Base-by-base conservation (phyloP, 805 yeast genomes). In the Metschnikowia lunata region DNA sequence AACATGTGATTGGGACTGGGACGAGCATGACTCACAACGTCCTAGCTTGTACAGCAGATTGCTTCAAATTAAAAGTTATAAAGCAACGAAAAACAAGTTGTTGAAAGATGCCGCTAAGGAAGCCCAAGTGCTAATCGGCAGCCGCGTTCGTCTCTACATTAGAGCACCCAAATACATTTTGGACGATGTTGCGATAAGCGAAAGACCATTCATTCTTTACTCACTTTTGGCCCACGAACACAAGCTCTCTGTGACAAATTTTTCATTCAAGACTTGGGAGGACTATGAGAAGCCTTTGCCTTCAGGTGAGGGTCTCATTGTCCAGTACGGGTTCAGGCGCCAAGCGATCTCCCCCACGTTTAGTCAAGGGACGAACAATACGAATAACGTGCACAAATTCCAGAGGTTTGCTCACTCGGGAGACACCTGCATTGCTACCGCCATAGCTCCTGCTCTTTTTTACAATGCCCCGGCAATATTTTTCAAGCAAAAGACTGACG, bases 291-390 rank as follows among this genome's bases (percentile, higher is more conserved):
- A 79, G 42, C 95, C 98, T 29, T 76, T 93, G 45, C 85, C 89
- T 38, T 79, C 95, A n/a, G 83, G 84, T 55, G 95, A 87, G 37
- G 66, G 81, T 28, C 70, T 93, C 52, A 71, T 90, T 42, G 91
- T 87, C 12, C 98, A 93, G 67, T 90, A 89, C 60, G 99, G 99
- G 26, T 87, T 91, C 42, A 82, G 98, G 64, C 79, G 99, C 57
- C 82, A 87, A 61, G 74, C 79, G 11, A 84, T 91, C 41, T 73
- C 81, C 43, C 99, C 99, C 12, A 57, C 86, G 28, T 91, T 84
- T 71, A 88, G 91, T 40, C 85, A 85, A 55, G 83, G 83, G 8
- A 78, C 88, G 5, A 82, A 81, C 57, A 82, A 82, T 44, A 72
- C 88, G 40, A 91, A 90, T 61, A 85, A 88, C 57, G 96, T 91